Evolutionary conservation across 345 rosid species (phyloP), one percentile per base, ranked within the genome.

Genomic region (Eucalyptus viminalis): DNA sequence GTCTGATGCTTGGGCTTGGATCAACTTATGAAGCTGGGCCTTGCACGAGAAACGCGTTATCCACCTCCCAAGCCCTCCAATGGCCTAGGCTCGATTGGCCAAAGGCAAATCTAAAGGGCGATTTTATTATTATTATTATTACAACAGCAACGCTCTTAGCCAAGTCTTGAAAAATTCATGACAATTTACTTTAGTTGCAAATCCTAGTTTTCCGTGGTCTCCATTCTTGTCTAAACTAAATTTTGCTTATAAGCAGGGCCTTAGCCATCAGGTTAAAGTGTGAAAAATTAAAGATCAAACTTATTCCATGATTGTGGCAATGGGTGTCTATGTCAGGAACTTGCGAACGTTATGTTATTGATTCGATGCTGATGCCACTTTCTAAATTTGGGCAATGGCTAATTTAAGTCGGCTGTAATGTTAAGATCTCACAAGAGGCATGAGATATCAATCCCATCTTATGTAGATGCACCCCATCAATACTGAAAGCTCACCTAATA

Each of bases 311-410:
- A 19, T 5, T 5, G 9, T 72, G 27, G 45, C 5, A 21, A 19
- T 11, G 0, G 3, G 2, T 11, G 8, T 19, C 2, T 5, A 1
- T 72, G 7, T 6, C 0, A 5, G 1, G 4, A 72, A 72, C 4
- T 19, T 19, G 6, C 7, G 0, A 40, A 37, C 3, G 14, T 37
- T 19, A 72, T 5, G 2, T 19, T 34, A 34, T 69, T 31, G 22
- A 9, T 65, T 14, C 21, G 2, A n/a, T n/a, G 34, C 1, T 14
- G 14, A n/a, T 65, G 21, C 37, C 76, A 65, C 76, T n/a, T 65
- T 65, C 34, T 14, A 9, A 9, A 65, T 3, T 5, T n/a, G 37
- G 34, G 37, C 76, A 34, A 8, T 31, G 43, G 37, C 43, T 34
- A 34, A 69, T 69, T 31, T 4, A 31, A 69, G 43, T 69, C 6